Evolutionary conservation across 768 basidiomycete species (phyloP).

Genomic region (Tephrocybe sp.): DNA sequence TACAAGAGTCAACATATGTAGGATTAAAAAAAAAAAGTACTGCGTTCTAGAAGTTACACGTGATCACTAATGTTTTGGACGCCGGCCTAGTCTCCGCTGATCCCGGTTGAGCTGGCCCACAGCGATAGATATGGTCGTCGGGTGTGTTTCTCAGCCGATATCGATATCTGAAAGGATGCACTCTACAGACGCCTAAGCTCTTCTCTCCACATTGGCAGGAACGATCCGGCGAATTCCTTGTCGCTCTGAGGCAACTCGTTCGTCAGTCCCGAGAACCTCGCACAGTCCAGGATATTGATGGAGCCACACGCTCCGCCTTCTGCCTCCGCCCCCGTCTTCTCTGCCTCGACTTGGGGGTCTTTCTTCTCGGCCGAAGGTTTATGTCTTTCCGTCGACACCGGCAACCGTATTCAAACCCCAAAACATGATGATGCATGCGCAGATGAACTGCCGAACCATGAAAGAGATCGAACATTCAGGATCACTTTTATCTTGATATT

Average conservation of each 20-base stretch:
- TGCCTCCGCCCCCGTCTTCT: not conserved
- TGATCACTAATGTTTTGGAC: no score
- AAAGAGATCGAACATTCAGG: no score
- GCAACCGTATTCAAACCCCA: not conserved
- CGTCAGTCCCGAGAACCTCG: conserved; percentile 10
- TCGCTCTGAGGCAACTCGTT: not conserved
- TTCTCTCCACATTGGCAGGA: conserved; percentile 1
- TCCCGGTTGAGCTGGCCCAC: conserved; percentile 11
- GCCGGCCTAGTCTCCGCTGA: conserved; percentile 9
- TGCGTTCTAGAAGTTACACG: no score
- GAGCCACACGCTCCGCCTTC: not conserved
- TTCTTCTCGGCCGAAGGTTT: not conserved
- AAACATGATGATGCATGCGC: no score
- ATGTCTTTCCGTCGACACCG: not conserved
- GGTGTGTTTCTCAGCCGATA: conserved; percentile 8
- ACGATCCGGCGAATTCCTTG: not conserved
- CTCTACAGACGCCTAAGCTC: not conserved
- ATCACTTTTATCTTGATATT: no score
- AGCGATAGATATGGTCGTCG: not conserved
- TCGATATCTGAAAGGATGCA: not conserved
- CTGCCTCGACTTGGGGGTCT: not conserved
- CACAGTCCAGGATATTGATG: conserved; percentile 3
- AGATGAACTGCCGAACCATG: no score
- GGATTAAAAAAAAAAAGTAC: no score
- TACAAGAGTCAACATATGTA: no score